phyloP scores from a whole-genome alignment of 2,329 filamentous ascomycete species.

The Ilyonectria destructans region DNA sequence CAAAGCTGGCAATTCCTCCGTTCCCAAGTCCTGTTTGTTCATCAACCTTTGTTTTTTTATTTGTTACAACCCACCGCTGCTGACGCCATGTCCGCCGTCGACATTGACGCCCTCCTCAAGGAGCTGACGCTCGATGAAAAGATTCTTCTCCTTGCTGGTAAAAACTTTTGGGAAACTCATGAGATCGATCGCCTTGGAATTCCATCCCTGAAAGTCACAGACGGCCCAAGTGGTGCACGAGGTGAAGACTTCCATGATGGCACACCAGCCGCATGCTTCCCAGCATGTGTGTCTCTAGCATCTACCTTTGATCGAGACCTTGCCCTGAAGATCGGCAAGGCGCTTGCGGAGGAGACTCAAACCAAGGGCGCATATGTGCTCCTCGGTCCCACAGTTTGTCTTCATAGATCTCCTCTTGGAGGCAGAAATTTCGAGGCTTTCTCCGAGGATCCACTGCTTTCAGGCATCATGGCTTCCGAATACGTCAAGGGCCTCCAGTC shows the following conservation, averaged over 20 bases:
- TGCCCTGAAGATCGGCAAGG: conserved; percentile 67
- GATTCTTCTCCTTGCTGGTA: not conserved
- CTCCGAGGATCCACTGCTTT: conserved; percentile 50
- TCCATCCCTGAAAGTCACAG: conserved; percentile 1
- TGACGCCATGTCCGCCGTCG: not conserved
- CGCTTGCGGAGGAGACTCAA: conserved; percentile 68
- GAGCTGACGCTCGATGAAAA: conserved; percentile 14
- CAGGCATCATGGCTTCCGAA: conserved; percentile 52
- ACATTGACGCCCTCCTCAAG: not conserved
- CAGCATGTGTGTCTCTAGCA: conserved; percentile 59
- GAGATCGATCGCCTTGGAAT: conserved; percentile 12
- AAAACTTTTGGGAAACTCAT: conserved; percentile 17
- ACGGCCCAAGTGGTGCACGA: conserved; percentile 27
- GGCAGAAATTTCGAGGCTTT: conserved; percentile 58
- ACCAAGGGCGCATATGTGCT: conserved; percentile 79
- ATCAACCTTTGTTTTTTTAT: no score
- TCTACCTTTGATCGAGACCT: conserved; percentile 74
- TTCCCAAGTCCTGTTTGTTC: no score
- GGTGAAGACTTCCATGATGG: conserved; percentile 15
- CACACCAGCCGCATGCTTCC: conserved; percentile 21
- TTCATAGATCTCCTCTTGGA: conserved; percentile 58
- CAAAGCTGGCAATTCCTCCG: no score
- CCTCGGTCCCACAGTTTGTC: conserved; percentile 53
- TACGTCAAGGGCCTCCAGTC: conserved; percentile 55
- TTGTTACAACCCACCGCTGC: no score